phyloP scores from a whole-genome alignment of 1,139 yeast genomes.

The Cylindricascospora bacillispora region DNA sequence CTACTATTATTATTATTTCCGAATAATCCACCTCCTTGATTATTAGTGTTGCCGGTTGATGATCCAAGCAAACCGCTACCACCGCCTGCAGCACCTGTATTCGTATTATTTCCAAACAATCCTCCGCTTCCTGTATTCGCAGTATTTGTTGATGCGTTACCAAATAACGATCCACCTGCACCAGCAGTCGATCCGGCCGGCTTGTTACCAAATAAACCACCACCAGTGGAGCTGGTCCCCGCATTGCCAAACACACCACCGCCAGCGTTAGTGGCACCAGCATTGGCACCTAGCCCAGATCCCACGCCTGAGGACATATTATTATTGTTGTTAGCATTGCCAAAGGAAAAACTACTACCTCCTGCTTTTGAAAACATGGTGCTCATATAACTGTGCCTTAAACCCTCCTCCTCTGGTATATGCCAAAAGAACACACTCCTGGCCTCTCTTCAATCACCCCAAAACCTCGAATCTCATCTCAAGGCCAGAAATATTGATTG shows the following conservation, averaged over 20 bases:
- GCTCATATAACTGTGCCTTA: too few relatives aligned
- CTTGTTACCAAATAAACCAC: constrained; percentile 11
- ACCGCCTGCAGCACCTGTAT: constrained; percentile 18
- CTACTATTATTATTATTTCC: constrained; percentile 22
- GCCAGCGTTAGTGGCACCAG: constrained; percentile 6
- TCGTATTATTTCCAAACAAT: constrained; percentile 17
- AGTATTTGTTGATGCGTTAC: constrained; percentile 20
- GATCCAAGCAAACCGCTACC: constrained; percentile 24
- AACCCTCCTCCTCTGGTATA: too few relatives aligned
- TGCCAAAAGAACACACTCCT: too few relatives aligned
- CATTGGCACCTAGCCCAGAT: constrained; percentile 9
- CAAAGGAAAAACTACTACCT: too few relatives aligned
- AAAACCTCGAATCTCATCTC: too few relatives aligned
- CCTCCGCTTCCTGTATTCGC: constrained; percentile 9
- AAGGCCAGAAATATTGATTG: too few relatives aligned
- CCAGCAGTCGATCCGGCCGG: background rate
- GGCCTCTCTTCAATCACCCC: too few relatives aligned
- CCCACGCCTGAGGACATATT: too few relatives aligned
- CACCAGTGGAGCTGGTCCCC: constrained; percentile 8
- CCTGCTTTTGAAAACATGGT: too few relatives aligned
- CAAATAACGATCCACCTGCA: constrained; percentile 28
- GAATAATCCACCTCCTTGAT: constrained; percentile 22
- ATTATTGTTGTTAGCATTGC: constrained; percentile 10
- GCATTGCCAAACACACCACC: constrained; percentile 22
- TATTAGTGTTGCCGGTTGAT: background rate